Percentiles rank a stretch among this genome's conserved stretches.
Evolutionary conservation across 1,139 yeast species (phyloP).

Genomic region (Starmera stellimalicola): DNA sequence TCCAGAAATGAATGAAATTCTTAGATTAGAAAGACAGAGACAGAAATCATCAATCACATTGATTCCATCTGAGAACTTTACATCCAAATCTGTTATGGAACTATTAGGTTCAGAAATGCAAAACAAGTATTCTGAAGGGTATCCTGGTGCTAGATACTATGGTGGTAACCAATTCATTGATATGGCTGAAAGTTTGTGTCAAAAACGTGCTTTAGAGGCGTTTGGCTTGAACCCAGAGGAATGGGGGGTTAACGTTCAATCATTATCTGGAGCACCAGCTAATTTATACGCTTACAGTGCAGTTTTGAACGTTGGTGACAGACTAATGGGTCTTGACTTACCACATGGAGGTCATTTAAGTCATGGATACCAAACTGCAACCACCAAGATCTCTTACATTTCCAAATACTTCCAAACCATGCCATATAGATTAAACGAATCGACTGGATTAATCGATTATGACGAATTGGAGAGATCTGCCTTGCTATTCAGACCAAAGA

Average conservation of each 20-base stretch:
- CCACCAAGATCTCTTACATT: slow-evolving; percentile 80
- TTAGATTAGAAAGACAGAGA: slow-evolving; percentile 65
- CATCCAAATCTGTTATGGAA: slow-evolving; percentile 91
- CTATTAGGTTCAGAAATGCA: slow-evolving; percentile 93
- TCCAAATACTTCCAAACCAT: slow-evolving; percentile 94
- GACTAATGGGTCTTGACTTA: slow-evolving; percentile 92
- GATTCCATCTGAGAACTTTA: slow-evolving; percentile 92
- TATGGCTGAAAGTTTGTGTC: slow-evolving; percentile 82
- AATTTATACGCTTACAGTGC: slow-evolving; percentile 90
- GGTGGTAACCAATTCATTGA: slow-evolving; percentile 96
- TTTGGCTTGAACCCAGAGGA: slow-evolving; percentile 63
- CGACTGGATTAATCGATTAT: slow-evolving; percentile 86
- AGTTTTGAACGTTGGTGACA: slow-evolving; percentile 82
- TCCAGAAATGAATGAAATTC: slow-evolving; percentile 77
- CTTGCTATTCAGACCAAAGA: slow-evolving; percentile 81
- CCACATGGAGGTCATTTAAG: slow-evolving; percentile 98
- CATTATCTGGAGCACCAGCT: slow-evolving; percentile 94
- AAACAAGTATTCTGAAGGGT: slow-evolving; percentile 97
- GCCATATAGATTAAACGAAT: slow-evolving; percentile 85
- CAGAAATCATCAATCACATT: slow-evolving; percentile 86
- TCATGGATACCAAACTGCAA: slow-evolving; percentile 90
- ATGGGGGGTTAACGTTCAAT: slow-evolving; percentile 97
- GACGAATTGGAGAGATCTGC: slow-evolving; percentile 83
- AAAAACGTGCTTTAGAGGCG: slow-evolving; percentile 83
- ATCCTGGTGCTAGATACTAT: slow-evolving; percentile 94